Evolutionary conservation across 2,329 filamentous ascomycete genomes (phyloP).

Genomic region (Aspergillus fructus): DNA sequence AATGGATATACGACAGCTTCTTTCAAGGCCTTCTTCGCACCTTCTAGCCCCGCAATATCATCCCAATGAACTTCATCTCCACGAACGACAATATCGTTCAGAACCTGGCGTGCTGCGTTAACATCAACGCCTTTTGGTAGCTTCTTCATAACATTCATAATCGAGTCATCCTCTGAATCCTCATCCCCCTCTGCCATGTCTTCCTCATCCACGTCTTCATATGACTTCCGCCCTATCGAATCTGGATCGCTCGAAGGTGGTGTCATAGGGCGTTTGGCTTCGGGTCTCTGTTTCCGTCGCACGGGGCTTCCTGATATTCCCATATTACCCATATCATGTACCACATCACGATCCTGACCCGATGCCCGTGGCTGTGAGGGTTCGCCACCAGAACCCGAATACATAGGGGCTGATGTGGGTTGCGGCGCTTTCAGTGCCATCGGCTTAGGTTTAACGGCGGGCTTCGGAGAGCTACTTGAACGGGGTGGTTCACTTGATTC

Average conservation of each 20-base stretch:
- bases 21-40: constrained; percentile 86
- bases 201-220: constrained; percentile 47
- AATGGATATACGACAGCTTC: constrained; percentile 98
- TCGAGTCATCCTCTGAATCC: constrained; percentile 55
- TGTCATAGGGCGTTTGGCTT: constrained; percentile 44
- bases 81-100: constrained; percentile 93
- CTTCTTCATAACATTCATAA: constrained; percentile 68
- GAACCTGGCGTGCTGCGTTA: constrained; percentile 80
- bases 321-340: constrained; percentile 25
- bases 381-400: constrained; percentile 18
- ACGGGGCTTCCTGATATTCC: constrained; percentile 20
- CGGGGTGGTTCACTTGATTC: constrained; percentile 23
- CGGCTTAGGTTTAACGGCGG: constrained; percentile 42
- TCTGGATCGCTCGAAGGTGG: constrained; percentile 45
- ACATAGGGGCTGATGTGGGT: constrained; percentile 11
- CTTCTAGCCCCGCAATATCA: constrained; percentile 86
- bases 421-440: constrained; percentile 28
- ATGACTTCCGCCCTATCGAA: constrained; percentile 47
- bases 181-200: constrained; percentile 34
- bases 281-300: constrained; percentile 33
- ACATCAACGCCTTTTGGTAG: constrained; percentile 81
- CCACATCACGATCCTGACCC: constrained; percentile 29
- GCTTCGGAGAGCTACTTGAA: constrained; percentile 24
- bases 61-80: constrained; percentile 95
- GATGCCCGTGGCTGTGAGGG: constrained; percentile 16